Conservation (phyloP, 805 yeast species). For the Sugiyamaella smithiae region DNA sequence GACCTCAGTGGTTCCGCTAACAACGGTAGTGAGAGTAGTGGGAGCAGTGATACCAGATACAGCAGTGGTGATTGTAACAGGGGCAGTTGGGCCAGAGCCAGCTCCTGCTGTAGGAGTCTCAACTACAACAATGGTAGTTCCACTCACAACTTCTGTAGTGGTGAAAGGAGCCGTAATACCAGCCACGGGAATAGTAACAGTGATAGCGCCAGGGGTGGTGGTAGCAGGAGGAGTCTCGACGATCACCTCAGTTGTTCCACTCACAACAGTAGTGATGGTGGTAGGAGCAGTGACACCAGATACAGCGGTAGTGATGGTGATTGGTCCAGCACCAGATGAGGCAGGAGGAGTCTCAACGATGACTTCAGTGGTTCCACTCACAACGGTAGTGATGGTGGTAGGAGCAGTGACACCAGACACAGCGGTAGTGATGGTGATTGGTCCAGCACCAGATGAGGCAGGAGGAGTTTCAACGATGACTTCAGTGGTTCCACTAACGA, state of each 20-base stretch:
- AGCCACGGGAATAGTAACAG: slow-evolving; percentile 5
- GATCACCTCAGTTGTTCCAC: slow-evolving; percentile 6
- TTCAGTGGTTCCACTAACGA: slow-evolving; percentile 5
- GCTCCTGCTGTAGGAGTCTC: slow-evolving; percentile 9
- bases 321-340: not conserved
- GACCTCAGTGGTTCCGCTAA: slow-evolving; percentile 2
- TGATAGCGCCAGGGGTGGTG: slow-evolving; percentile 5
- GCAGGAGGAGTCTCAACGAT: slow-evolving; percentile 6
- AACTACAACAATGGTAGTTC: not conserved
- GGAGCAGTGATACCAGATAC: slow-evolving; percentile 7
- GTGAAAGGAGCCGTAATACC: slow-evolving; percentile 7
- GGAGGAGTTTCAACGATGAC: slow-evolving; percentile 5
- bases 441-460: slow-evolving; percentile 1
- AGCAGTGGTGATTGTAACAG: slow-evolving; percentile 1
- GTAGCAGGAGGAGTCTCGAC: slow-evolving; percentile 6
- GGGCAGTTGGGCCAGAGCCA: slow-evolving; percentile 3
- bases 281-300: slow-evolving; percentile 9
- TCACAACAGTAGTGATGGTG: slow-evolving; percentile 5
- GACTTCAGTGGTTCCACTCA: slow-evolving; percentile 6
- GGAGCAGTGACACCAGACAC: slow-evolving; percentile 6
- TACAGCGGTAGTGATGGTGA: slow-evolving; percentile 5
- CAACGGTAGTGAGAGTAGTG: slow-evolving; percentile 6
- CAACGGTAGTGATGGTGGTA: slow-evolving; percentile 7
- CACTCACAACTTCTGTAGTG: not conserved
- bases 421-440: not conserved